phyloP scores from a whole-genome alignment of 768 basidiomycete species.

The Cystobasidium tubakii region DNA sequence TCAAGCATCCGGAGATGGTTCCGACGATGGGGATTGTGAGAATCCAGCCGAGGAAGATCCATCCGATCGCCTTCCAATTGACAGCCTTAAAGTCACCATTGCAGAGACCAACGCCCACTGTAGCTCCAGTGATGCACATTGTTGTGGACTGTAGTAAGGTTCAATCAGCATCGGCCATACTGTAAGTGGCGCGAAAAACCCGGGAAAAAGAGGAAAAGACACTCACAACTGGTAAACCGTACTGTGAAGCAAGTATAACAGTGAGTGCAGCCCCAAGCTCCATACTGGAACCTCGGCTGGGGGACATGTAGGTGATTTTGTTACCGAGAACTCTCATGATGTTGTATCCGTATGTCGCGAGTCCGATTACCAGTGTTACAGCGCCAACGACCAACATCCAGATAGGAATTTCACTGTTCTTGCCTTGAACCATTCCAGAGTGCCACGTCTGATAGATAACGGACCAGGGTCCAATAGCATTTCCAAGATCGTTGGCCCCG shows the following conservation, averaged over 20 bases:
- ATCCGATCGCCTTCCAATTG: slow-evolving; percentile 49
- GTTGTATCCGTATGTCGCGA: slow-evolving; percentile 46
- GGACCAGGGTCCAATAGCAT: slow-evolving; percentile 50
- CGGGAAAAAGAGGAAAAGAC: background rate
- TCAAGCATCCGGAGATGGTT: slow-evolving; percentile 45
- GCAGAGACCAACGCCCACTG: slow-evolving; percentile 50
- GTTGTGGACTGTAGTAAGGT: slow-evolving; percentile 38
- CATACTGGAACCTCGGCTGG: slow-evolving; percentile 53
- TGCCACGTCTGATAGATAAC: slow-evolving; percentile 52
- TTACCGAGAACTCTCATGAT: slow-evolving; percentile 46
- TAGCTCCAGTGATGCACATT: slow-evolving; percentile 51
- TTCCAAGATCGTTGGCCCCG: slow-evolving; percentile 52
- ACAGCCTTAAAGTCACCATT: slow-evolving; percentile 48
- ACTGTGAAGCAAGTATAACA: slow-evolving; percentile 52
- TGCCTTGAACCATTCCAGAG: slow-evolving; percentile 43
- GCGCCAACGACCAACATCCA: slow-evolving; percentile 52
- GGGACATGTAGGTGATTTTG: slow-evolving; percentile 52
- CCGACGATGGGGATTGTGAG: slow-evolving; percentile 43
- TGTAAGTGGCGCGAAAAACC: no score
- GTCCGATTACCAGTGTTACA: slow-evolving; percentile 46
- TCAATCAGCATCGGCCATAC: background rate
- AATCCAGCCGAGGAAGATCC: slow-evolving; percentile 47
- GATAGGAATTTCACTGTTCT: slow-evolving; percentile 48
- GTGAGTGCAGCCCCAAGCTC: slow-evolving; percentile 53
- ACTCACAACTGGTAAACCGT: slow-evolving; percentile 47